Percentiles rank a stretch among this genome's conserved stretches.
Conservation (phyloP, 2,329 filamentous ascomycete genomes). For the Fusarium proliferatum region DNA sequence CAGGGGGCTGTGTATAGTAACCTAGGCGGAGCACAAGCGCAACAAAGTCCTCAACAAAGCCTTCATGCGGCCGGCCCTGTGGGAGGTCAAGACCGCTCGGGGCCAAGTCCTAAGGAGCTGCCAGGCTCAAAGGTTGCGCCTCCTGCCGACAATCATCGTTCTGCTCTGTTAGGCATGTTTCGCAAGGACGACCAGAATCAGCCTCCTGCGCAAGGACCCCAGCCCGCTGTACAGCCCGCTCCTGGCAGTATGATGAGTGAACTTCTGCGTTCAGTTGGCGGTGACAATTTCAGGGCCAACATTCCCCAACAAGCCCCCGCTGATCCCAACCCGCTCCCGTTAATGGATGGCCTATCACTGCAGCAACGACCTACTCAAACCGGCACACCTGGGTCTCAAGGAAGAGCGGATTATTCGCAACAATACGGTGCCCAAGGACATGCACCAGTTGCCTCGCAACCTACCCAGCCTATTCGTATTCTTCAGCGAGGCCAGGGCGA, state of each 20-base stretch:
- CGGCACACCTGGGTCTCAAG: constrained; percentile 25
- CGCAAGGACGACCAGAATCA: constrained; percentile 52
- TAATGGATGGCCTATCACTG: constrained; percentile 39
- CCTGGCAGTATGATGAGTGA: constrained; percentile 38
- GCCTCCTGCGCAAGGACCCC: constrained; percentile 12
- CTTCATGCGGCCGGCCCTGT: constrained; percentile 12
- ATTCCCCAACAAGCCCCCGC: constrained; percentile 24
- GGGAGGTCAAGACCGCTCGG: constrained; percentile 23
- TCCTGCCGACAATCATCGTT: constrained; percentile 54
- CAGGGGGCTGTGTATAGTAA: constrained; percentile 25
- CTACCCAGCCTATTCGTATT: constrained; percentile 48
- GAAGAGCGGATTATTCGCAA: constrained; percentile 25
- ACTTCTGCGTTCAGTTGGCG: constrained; percentile 32
- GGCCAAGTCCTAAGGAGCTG: constrained; percentile 45
- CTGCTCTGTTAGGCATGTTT: constrained; percentile 65
- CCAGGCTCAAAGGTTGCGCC: constrained; percentile 42
- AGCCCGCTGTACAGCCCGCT: constrained; percentile 12
- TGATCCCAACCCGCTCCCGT: constrained; percentile 28
- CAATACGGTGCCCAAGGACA: constrained; percentile 28
- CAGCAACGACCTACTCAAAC: constrained; percentile 28
- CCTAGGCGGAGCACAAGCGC: constrained; percentile 16
- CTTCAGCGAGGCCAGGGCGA: constrained; percentile 51
- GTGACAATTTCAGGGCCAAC: constrained; percentile 17
- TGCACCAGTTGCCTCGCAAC: constrained; percentile 13
- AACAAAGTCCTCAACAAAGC: constrained; percentile 14